Evolutionary conservation across 2,329 filamentous ascomycete genomes (phyloP), one percentile per base, ranked within the genome.

Genomic region (Cephalotrichum gorgonifer): DNA sequence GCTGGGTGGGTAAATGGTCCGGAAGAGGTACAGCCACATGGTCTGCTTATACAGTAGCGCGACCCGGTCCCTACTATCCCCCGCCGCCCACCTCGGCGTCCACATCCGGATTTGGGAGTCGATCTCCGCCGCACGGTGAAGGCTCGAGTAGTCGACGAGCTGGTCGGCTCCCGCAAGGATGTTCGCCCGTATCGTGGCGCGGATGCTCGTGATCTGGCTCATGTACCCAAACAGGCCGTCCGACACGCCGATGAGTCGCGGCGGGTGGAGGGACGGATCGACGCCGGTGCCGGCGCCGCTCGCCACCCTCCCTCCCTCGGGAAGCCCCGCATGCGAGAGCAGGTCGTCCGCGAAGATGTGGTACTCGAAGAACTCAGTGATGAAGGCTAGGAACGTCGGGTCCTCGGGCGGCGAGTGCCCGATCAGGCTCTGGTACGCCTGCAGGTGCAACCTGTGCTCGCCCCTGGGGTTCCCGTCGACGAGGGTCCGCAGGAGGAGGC

Each of bases 331-430:
- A 17, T 3, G 33, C 12, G 33, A 38, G 33, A 83, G 68, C 2
- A 83, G 64, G 53, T 83, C 78, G 56, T 83, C 79, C n/a, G 78
- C 78, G 52, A 73, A 78, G 38, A 83, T 78, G 62, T 93, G 87
- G 58, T 93, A 95, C 61, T 89, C 85, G 64, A 94, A 91, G 66
- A 94, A 91, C 61, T 86, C 83, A 53, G 83, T 82, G 51, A 81
- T 76, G 56, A 81, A 81, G 9, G 71, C 67, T 26, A 70, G 59
- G 59, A 93, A 88, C 22, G 81, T 78, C 20, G 81, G 65, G 73
- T 89, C 69, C 59, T 78, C 59, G 47, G 85, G 71, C 59, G 81
- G 79, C 2, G 69, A 75, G 50, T 75, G 68, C 39, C 71, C 72
- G n/a, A 91, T 80, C 51, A 94, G 74, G 50, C 76, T 76, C 56